Base-by-base conservation (phyloP, 805 yeast genomes). In the Metschnikowia shivogae region DNA sequence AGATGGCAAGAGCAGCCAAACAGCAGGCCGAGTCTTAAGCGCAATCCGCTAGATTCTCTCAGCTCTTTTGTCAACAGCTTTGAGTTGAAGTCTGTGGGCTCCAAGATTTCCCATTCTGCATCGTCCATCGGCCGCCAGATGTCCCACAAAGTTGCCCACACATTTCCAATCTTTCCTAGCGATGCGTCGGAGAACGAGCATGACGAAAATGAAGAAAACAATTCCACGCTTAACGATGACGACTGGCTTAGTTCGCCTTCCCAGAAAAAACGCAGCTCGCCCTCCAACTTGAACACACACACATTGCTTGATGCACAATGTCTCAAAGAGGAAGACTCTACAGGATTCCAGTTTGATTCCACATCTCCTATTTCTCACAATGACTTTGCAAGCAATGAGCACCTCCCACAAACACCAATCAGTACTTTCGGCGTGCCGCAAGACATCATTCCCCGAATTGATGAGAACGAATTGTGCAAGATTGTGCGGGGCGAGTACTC, bases 391-490 rank as follows among this genome's bases (percentile, higher is more conserved):
- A 69, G 63, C 48, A 65, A 66, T 49, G 66, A 68, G 19, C 64
- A 59, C 48, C 58, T 67, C 32, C 57, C 55, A 24, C 54, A 56
- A 46, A 59, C 69, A 6, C 34, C 58, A 30, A 58, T 69, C 43
- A 48, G 51, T 22, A 59, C 66, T 12, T 70, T 67, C 54, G 50
- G 53, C 22, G 61, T 61, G 30, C 63, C 63, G 34, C 60, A 77
- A 50, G 89, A 86, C 59, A 74, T 82, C n/a, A 74, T 86, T 42
- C 86, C 88, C 22, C 74, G 92, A 45, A 84, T 86, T 52, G 74
- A 70, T 46, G 83, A 76, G 41, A 73, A 67, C 43, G 82, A 81
- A 46, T 70, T 82, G 62, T 75, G 75, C 55, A 74, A 70, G 39
- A 76, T 84, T 37, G 62, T 86, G 46, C 78, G 75, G 45, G 87